These are phyloP conservation scores for Capsicum chinense DNA, from an alignment of 257 asterid species.

Conservation along the genomic window DNA sequence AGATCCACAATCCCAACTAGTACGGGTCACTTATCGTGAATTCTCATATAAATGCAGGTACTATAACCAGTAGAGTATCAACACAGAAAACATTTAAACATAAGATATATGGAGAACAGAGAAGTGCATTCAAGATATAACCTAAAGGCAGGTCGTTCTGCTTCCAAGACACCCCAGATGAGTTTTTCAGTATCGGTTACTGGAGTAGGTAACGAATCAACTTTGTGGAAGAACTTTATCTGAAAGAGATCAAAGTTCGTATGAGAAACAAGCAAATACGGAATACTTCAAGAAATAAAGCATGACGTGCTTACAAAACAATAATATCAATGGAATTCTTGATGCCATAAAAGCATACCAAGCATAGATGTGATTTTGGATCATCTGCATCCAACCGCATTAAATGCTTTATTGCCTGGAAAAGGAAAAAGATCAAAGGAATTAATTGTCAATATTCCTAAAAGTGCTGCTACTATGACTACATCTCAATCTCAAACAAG, in stretches of 20 bases:
- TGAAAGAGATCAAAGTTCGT: constrained; percentile 40
- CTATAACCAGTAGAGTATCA: background rate
- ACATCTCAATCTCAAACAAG: background rate
- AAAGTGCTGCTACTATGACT: background rate
- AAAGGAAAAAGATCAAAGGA: background rate
- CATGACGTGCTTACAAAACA: background rate
- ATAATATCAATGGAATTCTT: background rate
- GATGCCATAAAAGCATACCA: constrained; percentile 59
- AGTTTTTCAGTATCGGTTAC: constrained; percentile 75
- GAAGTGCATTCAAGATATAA: constrained; percentile 38
- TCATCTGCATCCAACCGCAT: constrained; percentile 72
- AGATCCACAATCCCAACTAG: background rate
- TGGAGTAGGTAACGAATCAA: constrained; percentile 73
- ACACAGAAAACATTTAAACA: background rate
- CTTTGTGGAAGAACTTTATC: constrained; percentile 81
- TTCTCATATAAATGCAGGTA: background rate
- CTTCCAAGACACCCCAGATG: constrained; percentile 82
- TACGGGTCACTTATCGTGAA: background rate
- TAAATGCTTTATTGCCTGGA: constrained; percentile 88
- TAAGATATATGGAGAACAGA: background rate
- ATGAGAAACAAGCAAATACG: background rate
- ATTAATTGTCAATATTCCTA: background rate
- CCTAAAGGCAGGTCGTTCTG: constrained; percentile 80
- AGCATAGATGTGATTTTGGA: constrained; percentile 82
- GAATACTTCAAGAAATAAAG: background rate